phyloP scores from a whole-genome alignment of 75 land plant genomes.

The Pseudotsuga menziesii region DNA sequence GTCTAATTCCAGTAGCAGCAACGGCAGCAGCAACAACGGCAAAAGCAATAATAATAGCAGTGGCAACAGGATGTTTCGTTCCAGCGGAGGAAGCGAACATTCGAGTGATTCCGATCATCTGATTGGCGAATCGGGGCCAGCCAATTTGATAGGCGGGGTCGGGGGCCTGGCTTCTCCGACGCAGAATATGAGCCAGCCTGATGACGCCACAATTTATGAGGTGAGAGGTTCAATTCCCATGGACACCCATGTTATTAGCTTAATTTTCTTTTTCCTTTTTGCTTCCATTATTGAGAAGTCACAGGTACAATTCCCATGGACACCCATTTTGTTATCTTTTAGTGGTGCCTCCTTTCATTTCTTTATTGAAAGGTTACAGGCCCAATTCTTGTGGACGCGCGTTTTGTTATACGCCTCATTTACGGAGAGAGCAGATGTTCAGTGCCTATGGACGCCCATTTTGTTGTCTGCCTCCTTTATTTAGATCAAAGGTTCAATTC shows the following conservation, averaged over 20 bases:
- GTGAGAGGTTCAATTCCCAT: background rate
- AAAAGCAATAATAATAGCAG: background rate
- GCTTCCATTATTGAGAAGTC: background rate
- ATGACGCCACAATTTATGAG: slow-evolving; percentile 10
- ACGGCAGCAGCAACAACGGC: background rate
- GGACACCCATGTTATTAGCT: background rate
- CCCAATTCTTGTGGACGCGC: background rate
- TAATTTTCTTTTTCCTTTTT: background rate
- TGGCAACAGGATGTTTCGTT: background rate
- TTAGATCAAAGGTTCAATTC: background rate
- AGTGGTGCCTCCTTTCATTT: background rate
- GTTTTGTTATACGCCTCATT: background rate
- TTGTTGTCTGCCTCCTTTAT: background rate
- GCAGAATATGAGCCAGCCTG: slow-evolving; percentile 5
- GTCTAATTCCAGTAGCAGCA: background rate
- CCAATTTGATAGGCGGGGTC: slow-evolving; percentile 1
- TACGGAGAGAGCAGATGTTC: too few species aligned
- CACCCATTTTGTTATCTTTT: background rate
- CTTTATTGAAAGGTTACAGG: background rate
- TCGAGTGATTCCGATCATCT: slow-evolving; percentile 4
- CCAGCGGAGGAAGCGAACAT: slow-evolving; percentile 4
- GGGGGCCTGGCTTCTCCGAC: background rate
- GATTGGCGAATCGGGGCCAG: background rate
- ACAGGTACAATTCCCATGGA: background rate
- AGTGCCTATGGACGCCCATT: background rate